Evolutionary conservation across 306 rosid species (phyloP).

Genomic region (Cicer chorassanicum): DNA sequence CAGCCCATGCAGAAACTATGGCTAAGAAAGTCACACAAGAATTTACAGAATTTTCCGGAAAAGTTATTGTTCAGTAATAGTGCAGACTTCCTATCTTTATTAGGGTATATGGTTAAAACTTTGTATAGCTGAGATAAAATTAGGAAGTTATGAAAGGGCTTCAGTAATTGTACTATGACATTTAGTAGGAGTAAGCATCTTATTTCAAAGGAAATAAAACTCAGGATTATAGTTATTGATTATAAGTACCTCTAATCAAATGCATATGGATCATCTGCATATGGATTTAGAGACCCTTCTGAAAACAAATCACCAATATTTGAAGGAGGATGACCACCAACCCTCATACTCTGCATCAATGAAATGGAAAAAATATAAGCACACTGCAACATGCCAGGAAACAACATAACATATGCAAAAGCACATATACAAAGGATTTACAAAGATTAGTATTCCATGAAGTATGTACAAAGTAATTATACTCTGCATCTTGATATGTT

Average conservation of each 20-base stretch:
- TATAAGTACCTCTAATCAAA: slow-evolving; percentile 82
- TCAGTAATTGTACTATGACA: neutral
- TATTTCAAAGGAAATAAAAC: slow-evolving; percentile 30
- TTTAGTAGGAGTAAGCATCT: slow-evolving; percentile 28
- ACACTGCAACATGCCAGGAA: neutral
- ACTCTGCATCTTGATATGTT: slow-evolving; percentile 32
- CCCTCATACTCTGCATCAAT: slow-evolving; percentile 61
- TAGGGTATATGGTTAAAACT: slow-evolving; percentile 20
- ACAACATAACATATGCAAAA: slow-evolving; percentile 30
- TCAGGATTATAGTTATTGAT: slow-evolving; percentile 7
- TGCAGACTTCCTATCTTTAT: slow-evolving; percentile 12
- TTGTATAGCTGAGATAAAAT: slow-evolving; percentile 7
- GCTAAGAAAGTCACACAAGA: neutral
- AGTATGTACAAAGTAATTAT: neutral
- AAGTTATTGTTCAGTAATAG: neutral
- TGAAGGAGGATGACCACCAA: slow-evolving; percentile 65
- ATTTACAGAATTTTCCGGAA: slow-evolving; percentile 25
- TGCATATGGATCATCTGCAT: slow-evolving; percentile 95
- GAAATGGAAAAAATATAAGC: slow-evolving; percentile 10
- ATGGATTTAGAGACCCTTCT: slow-evolving; percentile 98
- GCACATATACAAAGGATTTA: slow-evolving; percentile 9
- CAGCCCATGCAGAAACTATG: too few relatives aligned
- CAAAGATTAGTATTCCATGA: neutral
- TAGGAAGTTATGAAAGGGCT: slow-evolving; percentile 9
- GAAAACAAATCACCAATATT: slow-evolving; percentile 89